Conservation (phyloP, 139 green algal species). For the Klebsormidium nitens region DNA sequence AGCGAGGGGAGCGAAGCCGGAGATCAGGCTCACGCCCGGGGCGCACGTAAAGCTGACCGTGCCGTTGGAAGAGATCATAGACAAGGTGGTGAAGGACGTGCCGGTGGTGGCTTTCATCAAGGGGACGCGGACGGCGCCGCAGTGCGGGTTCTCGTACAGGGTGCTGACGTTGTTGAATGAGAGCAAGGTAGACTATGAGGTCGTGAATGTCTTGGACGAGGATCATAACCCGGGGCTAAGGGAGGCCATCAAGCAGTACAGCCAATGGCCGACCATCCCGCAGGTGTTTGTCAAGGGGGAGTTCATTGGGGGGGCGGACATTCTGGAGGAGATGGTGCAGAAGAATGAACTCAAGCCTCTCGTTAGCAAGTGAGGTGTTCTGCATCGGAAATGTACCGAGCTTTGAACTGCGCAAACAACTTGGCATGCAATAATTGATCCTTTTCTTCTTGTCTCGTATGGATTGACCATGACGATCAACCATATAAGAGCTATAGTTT, state of each 20-base stretch:
- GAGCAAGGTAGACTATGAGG: slow-evolving; percentile 37
- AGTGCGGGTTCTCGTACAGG: slow-evolving; percentile 45
- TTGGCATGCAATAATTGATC: too few species aligned
- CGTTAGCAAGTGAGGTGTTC: too few species aligned
- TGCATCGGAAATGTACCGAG: too few species aligned
- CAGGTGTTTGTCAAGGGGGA: slow-evolving; percentile 93
- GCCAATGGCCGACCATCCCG: slow-evolving; percentile 91
- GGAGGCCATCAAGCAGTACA: slow-evolving; percentile 45
- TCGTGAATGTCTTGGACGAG: slow-evolving; percentile 41
- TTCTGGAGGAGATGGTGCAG: slow-evolving; percentile 89
- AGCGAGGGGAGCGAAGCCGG: slow-evolving; percentile 16
- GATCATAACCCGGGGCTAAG: slow-evolving; percentile 43
- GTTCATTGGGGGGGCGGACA: slow-evolving; percentile 91
- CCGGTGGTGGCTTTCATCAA: slow-evolving; percentile 44
- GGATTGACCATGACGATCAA: too few species aligned
- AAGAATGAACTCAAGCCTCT: slow-evolving; percentile 73
- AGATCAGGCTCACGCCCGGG: slow-evolving; percentile 33
- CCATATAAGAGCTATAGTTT: too few species aligned
- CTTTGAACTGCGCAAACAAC: too few species aligned
- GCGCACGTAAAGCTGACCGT: slow-evolving; percentile 28
- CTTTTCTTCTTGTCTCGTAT: too few species aligned
- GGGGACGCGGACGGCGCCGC: slow-evolving; percentile 34
- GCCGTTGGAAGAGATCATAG: slow-evolving; percentile 22
- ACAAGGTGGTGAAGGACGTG: slow-evolving; percentile 39
- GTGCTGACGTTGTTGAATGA: slow-evolving; percentile 43